phyloP scores from a whole-genome alignment of 1,284 basidiomycete species.

The Anthracocystis setariae region DNA sequence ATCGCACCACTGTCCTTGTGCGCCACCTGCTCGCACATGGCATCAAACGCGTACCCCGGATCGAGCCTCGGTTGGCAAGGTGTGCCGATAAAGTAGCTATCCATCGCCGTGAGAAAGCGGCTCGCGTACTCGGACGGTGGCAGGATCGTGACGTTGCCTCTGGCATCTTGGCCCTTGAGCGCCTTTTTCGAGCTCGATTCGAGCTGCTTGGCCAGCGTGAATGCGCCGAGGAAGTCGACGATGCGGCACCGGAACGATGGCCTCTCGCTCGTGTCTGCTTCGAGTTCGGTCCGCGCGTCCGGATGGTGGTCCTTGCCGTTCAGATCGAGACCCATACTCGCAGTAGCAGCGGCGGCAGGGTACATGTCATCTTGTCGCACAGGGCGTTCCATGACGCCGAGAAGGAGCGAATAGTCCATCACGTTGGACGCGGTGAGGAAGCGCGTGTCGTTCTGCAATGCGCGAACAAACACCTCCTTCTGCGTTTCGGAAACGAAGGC shows the following conservation, averaged over 20 bases:
- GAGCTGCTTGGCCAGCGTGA: constrained; percentile 60
- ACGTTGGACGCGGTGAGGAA: constrained; percentile 60
- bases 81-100: constrained; percentile 54
- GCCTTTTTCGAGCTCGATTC: constrained; percentile 60
- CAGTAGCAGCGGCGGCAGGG: constrained; percentile 19
- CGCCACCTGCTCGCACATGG: constrained; percentile 24
- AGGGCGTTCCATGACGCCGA: constrained; percentile 53
- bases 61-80: constrained; percentile 44
- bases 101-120: constrained; percentile 52
- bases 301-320: not conserved
- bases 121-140: constrained; percentile 60
- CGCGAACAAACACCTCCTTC: constrained; percentile 50
- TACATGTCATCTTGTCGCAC: constrained; percentile 40
- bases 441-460: constrained; percentile 55
- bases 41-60: constrained; percentile 34
- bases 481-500: constrained; percentile 56
- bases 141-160: constrained; percentile 58
- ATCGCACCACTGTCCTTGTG: constrained; percentile 1
- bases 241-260: constrained; percentile 53
- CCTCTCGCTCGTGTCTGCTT: constrained; percentile 13
- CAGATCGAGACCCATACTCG: constrained; percentile 1
- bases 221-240: constrained; percentile 62
- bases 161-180: constrained; percentile 55
- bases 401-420: constrained; percentile 64
- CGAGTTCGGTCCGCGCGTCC: constrained; percentile 9